Conservation (phyloP, 169 alveolate species). For the Pseudocohnilembus persalinus region DNA sequence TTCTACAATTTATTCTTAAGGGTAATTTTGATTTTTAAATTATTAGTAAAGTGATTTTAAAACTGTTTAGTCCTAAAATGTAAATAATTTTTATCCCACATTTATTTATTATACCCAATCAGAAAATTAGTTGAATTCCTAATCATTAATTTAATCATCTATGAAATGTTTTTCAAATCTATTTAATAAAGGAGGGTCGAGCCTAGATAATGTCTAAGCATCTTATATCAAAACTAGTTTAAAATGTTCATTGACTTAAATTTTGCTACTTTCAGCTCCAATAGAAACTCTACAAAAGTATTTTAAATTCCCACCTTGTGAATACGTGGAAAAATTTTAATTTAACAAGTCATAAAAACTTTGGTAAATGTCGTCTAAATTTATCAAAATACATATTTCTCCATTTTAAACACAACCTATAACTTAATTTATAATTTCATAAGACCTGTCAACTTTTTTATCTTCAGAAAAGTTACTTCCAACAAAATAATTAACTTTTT, state of each 20-base stretch:
- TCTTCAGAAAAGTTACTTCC: slow-evolving; percentile 67
- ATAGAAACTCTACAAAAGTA: slow-evolving; percentile 47
- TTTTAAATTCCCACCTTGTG: slow-evolving; percentile 16
- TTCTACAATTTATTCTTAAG: too few relatives aligned
- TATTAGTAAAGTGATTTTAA: neutral
- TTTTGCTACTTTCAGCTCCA: slow-evolving; percentile 56
- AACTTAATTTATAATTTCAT: slow-evolving; percentile 49
- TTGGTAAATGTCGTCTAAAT: slow-evolving; percentile 62
- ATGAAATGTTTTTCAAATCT: slow-evolving; percentile 64
- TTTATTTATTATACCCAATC: too few relatives aligned
- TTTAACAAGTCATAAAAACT: slow-evolving; percentile 70
- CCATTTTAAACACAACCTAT: slow-evolving; percentile 63
- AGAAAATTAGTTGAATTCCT: too few relatives aligned
- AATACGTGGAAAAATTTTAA: slow-evolving; percentile 10
- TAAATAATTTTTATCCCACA: too few relatives aligned
- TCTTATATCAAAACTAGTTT: slow-evolving; percentile 48
- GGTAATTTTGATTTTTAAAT: neutral
- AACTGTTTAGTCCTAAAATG: neutral
- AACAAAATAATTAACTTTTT: slow-evolving; percentile 23
- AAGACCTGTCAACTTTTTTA: slow-evolving; percentile 46
- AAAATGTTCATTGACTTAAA: slow-evolving; percentile 46
- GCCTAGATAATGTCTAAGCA: slow-evolving; percentile 26
- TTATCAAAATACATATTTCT: slow-evolving; percentile 36
- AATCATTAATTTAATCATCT: neutral
- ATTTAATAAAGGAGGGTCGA: slow-evolving; percentile 65